phyloP scores from a whole-genome alignment of 371 early-diverging fungal species.

The Encephalitozoon hellem region DNA sequence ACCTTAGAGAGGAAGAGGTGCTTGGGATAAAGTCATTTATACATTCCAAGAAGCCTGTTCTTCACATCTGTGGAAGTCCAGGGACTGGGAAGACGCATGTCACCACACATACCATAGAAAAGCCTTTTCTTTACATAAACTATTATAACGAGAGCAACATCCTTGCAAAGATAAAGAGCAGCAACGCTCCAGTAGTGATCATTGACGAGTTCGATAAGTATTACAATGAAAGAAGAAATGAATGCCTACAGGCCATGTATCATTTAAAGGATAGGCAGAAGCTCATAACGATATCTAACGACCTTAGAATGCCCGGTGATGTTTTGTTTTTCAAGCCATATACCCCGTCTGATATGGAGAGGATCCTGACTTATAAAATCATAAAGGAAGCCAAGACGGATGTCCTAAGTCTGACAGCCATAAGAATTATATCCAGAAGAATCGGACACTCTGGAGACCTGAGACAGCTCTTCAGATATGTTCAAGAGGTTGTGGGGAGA shows the following conservation, averaged over 20 bases:
- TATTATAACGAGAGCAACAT: conserved; percentile 24
- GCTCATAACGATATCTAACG: conserved; percentile 50
- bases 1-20: conserved; percentile 36
- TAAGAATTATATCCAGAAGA: conserved; percentile 32
- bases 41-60: neutral
- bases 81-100: conserved; percentile 54
- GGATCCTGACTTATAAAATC: conserved; percentile 39
- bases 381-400: conserved; percentile 2
- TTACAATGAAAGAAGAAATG: conserved; percentile 32
- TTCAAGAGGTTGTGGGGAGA: neutral
- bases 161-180: neutral
- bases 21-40: conserved; percentile 46
- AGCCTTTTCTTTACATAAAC: conserved; percentile 35
- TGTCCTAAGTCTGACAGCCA: neutral
- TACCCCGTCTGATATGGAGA: conserved; percentile 32
- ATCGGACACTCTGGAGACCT: conserved; percentile 39
- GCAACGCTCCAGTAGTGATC: conserved; percentile 16
- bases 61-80: conserved; percentile 55
- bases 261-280: conserved; percentile 25
- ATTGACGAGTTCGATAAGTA: conserved; percentile 58
- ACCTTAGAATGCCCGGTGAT: neutral
- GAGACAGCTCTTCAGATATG: conserved; percentile 32
- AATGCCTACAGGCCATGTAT: conserved; percentile 12
- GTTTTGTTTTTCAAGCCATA: conserved; percentile 43
- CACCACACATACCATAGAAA: neutral